Evolutionary conservation across 225 moss, liverwort and hornwort species (phyloP).

Genomic region (Anthoceros angustus): DNA sequence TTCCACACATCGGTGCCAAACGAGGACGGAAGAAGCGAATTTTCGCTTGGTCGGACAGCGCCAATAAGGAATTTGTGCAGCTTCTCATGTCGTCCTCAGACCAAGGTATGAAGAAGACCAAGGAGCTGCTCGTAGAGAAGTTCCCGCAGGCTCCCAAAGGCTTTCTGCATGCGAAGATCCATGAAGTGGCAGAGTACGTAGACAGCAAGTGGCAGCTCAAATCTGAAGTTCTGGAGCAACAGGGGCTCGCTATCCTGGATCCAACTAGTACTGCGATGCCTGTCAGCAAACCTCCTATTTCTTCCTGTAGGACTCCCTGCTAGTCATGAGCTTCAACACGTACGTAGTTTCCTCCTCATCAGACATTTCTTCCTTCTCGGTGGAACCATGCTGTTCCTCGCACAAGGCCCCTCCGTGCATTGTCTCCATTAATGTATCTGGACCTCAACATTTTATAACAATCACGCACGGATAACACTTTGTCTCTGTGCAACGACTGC

Average conservation of each 20-base stretch:
- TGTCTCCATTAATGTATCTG: no score
- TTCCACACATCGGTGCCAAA: background rate
- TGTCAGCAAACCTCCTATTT: no score
- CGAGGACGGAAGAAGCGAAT: background rate
- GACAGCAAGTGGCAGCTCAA: background rate
- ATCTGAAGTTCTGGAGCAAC: background rate
- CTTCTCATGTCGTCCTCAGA: background rate
- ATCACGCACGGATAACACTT: no score
- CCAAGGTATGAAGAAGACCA: background rate
- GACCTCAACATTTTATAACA: no score
- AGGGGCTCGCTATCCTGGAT: background rate
- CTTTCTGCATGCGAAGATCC: background rate
- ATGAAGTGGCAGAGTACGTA: background rate
- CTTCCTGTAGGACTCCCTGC: no score
- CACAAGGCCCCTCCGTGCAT: no score
- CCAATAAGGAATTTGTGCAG: background rate
- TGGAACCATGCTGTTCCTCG: no score
- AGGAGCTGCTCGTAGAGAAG: background rate
- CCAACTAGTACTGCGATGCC: background rate
- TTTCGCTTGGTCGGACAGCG: background rate
- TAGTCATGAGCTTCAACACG: no score
- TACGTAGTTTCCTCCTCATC: no score
- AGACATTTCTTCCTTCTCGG: no score
- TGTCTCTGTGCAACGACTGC: no score
- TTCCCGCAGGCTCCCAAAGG: constrained; percentile 3